These are phyloP conservation scores for Neonectria hederae DNA, from an alignment of 2,329 filamentous ascomycete species.

Conservation along the genomic window DNA sequence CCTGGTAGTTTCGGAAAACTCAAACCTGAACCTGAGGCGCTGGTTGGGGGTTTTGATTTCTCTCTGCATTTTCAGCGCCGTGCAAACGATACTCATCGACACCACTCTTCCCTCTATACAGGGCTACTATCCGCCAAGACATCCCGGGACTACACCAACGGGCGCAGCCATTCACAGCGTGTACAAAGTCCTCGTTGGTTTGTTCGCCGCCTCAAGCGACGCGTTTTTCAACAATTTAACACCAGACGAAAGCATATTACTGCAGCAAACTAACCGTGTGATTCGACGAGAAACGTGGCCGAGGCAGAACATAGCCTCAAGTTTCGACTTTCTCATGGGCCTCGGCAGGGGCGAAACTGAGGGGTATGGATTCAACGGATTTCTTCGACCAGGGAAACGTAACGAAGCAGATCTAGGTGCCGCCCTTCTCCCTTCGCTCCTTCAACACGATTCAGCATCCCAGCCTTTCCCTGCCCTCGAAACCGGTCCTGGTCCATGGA, in stretches of 20 bases:
- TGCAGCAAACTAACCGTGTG: slow-evolving; percentile 56
- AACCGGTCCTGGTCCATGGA: slow-evolving; percentile 16
- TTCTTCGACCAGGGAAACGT: slow-evolving; percentile 41
- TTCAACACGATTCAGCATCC: slow-evolving; percentile 22
- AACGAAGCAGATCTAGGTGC: slow-evolving; percentile 17
- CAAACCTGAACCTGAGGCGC: slow-evolving; percentile 52
- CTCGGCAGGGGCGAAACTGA: slow-evolving; percentile 57
- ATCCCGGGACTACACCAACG: slow-evolving; percentile 15
- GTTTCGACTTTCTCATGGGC: slow-evolving; percentile 59
- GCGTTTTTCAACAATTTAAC: slow-evolving; percentile 52
- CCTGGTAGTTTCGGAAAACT: slow-evolving; percentile 51
- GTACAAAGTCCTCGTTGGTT: slow-evolving; percentile 61
- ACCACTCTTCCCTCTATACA: slow-evolving; percentile 41
- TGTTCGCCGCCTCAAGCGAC: slow-evolving; percentile 59
- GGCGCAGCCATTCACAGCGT: slow-evolving; percentile 55
- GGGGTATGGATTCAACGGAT: slow-evolving; percentile 46
- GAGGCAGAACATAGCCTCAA: slow-evolving; percentile 56
- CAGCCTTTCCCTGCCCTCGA: slow-evolving; percentile 27
- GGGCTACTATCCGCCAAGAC: slow-evolving; percentile 19
- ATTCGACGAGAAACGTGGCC: slow-evolving; percentile 59
- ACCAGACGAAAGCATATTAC: slow-evolving; percentile 56
- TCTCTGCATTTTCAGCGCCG: slow-evolving; percentile 67
- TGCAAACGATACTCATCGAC: slow-evolving; percentile 62
- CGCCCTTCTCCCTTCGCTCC: slow-evolving; percentile 21
- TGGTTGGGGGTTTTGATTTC: slow-evolving; percentile 65